Evolutionary conservation across 2,329 filamentous ascomycete genomes (phyloP).

Genomic region (Drechslerella coelobrocha): DNA sequence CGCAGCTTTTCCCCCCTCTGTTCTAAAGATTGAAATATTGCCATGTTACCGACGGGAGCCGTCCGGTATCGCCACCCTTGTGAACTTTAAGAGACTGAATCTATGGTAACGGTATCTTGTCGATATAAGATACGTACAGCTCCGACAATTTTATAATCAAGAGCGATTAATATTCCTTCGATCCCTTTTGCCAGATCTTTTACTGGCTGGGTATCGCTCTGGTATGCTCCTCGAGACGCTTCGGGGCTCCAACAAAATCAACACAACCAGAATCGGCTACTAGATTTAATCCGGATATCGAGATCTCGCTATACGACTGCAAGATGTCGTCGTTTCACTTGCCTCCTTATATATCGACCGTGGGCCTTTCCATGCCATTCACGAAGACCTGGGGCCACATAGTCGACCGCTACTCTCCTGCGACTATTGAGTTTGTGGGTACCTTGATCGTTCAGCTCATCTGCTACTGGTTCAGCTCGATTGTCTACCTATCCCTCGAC

Average conservation of each 20-base stretch:
- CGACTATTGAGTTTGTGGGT: conserved; percentile 60
- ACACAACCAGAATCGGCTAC: conserved; percentile 11
- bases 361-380: conserved; percentile 13
- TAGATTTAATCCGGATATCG: neutral
- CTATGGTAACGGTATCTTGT: conserved; percentile 32
- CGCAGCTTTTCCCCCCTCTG: conserved; percentile 31
- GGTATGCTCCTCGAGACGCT: too few relatives aligned
- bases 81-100: conserved; percentile 23
- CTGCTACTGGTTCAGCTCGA: conserved; percentile 62
- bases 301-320: too few relatives aligned
- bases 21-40: conserved; percentile 40
- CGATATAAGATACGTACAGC: conserved; percentile 45
- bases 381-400: conserved; percentile 22
- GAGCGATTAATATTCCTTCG: too few relatives aligned
- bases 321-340: conserved; percentile 45
- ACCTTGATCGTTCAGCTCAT: conserved; percentile 59
- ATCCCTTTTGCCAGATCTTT: too few relatives aligned
- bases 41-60: conserved; percentile 38
- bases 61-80: conserved; percentile 30
- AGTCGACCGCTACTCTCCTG: conserved; percentile 53
- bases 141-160: too few relatives aligned
- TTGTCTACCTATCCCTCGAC: conserved; percentile 61
- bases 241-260: conserved; percentile 44
- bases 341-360: conserved; percentile 21
- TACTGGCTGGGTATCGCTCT: too few relatives aligned